Conservation (phyloP, 805 yeast species). For the Brettanomyces bruxellensis region DNA sequence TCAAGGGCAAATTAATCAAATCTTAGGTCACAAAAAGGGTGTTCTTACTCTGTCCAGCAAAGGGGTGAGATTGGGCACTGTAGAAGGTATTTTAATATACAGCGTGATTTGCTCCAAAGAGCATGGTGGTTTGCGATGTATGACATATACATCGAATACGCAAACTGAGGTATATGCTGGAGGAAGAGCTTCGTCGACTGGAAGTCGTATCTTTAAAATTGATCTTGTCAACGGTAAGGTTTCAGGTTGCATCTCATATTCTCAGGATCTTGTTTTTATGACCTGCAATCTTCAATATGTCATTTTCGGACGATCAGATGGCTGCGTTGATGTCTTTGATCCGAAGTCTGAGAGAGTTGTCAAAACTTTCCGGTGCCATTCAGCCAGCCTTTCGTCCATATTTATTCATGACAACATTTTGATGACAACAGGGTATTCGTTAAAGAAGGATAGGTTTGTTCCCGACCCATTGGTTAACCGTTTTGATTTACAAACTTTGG, state of each 20-base stretch:
- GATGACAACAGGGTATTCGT: slow-evolving; percentile 75
- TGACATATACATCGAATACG: slow-evolving; percentile 33
- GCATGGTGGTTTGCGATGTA: slow-evolving; percentile 22
- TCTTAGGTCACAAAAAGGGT: slow-evolving; percentile 49
- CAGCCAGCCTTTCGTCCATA: slow-evolving; percentile 52
- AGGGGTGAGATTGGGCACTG: slow-evolving; percentile 42
- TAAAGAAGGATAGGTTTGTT: slow-evolving; percentile 46
- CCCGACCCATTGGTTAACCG: slow-evolving; percentile 79
- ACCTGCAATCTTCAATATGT: slow-evolving; percentile 44
- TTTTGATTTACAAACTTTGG: slow-evolving; percentile 68
- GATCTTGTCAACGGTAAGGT: slow-evolving; percentile 33
- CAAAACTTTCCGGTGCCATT: slow-evolving; percentile 49
- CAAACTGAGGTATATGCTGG: slow-evolving; percentile 38
- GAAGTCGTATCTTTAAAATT: slow-evolving; percentile 29
- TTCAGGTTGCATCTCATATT: slow-evolving; percentile 30
- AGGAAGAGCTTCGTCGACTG: slow-evolving; percentile 22
- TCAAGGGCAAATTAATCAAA: slow-evolving; percentile 37
- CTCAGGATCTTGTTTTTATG: slow-evolving; percentile 37
- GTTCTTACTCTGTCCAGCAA: slow-evolving; percentile 45
- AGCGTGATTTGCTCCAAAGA: slow-evolving; percentile 16
- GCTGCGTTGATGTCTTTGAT: slow-evolving; percentile 57
- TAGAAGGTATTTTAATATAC: slow-evolving; percentile 45
- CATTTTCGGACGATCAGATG: slow-evolving; percentile 50
- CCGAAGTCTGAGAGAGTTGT: slow-evolving; percentile 38
- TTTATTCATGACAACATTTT: slow-evolving; percentile 57